A percentile compares a stretch with the other conserved stretches of the same genome.
These are phyloP conservation scores for Apiotrichum laibachii DNA, from an alignment of 1,284 basidiomycete genomes.

Conservation along the genomic window DNA sequence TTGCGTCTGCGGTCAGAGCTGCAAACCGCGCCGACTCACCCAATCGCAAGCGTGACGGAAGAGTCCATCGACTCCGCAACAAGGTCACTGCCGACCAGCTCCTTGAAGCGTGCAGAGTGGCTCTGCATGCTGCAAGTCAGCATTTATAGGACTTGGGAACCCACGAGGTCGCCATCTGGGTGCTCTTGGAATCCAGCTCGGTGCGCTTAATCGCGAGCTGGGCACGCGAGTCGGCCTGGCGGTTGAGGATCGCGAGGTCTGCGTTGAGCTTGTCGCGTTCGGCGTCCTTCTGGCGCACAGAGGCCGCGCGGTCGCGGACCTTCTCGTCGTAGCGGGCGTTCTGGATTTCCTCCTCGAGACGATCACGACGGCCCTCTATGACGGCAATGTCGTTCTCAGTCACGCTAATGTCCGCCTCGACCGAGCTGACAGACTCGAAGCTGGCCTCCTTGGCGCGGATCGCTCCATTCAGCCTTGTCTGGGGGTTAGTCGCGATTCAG, in stretches of 20 bases:
- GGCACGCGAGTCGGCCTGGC: conserved; percentile 79
- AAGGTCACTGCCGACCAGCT: conserved; percentile 62
- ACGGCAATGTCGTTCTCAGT: conserved; percentile 67
- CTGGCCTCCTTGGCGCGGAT: conserved; percentile 56
- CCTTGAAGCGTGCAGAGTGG: conserved; percentile 63
- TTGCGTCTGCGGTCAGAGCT: conserved; percentile 57
- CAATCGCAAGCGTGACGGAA: conserved; percentile 61
- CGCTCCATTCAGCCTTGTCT: conserved; percentile 36
- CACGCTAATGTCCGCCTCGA: conserved; percentile 61
- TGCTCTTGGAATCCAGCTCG: conserved; percentile 64
- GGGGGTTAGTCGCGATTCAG: neutral
- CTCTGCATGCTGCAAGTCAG: conserved; percentile 58
- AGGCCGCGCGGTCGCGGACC: conserved; percentile 61
- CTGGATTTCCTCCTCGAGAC: conserved; percentile 61
- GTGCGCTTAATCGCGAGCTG: conserved; percentile 71
- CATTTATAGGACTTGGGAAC: conserved; percentile 36
- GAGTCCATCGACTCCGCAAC: conserved; percentile 66
- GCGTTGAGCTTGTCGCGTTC: conserved; percentile 66
- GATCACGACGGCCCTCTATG: conserved; percentile 60
- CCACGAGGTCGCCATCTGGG: conserved; percentile 67
- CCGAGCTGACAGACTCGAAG: conserved; percentile 60
- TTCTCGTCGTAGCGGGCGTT: conserved; percentile 67
- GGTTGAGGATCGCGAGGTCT: conserved; percentile 71
- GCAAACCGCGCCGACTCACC: conserved; percentile 54
- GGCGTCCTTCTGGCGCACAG: conserved; percentile 65